Conservation (phyloP, 2,329 filamentous ascomycete species). For the Didymella exigua region DNA sequence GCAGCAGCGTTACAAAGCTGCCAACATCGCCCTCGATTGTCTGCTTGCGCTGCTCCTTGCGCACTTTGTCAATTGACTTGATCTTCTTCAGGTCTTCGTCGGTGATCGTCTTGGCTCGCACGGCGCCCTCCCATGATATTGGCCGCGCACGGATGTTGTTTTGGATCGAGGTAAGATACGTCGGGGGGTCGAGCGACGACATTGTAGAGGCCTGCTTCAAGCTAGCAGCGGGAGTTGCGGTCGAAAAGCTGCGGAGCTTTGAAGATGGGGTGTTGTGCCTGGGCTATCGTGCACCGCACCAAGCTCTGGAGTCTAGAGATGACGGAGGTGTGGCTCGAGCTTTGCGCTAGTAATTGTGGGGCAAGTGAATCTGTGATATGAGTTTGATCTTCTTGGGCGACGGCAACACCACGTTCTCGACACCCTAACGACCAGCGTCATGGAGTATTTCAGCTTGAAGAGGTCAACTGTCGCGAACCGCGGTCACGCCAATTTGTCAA, state of each 20-base stretch:
- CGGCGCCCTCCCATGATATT: constrained; percentile 97
- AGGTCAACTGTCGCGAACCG: constrained; percentile 60
- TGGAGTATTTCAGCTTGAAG: constrained; percentile 61
- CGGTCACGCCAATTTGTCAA: constrained; percentile 77
- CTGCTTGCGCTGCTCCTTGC: constrained; percentile 86
- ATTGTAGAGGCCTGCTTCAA: constrained; percentile 56
- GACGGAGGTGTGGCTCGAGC: constrained; percentile 18
- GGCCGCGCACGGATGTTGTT: constrained; percentile 96
- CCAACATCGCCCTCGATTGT: constrained; percentile 79
- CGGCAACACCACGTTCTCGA: constrained; percentile 13
- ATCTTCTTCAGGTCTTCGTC: constrained; percentile 95
- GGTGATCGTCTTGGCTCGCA: constrained; percentile 89
- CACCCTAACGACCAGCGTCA: constrained; percentile 14
- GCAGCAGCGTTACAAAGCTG: constrained; percentile 79
- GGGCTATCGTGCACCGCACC: constrained; percentile 36
- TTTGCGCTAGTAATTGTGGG: background rate
- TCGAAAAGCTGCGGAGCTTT: constrained; percentile 17
- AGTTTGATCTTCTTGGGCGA: constrained; percentile 1
- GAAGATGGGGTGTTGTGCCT: constrained; percentile 37
- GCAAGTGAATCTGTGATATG: too few relatives aligned
- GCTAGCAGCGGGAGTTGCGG: constrained; percentile 7
- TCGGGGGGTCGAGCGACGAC: constrained; percentile 90
- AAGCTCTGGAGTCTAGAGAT: constrained; percentile 33
- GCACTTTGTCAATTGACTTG: constrained; percentile 93
- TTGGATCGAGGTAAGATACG: constrained; percentile 85